Evolutionary conservation across 495 filamentous ascomycete genomes (phyloP), one percentile per base, ranked within the genome.

Genomic region (Penicillium nucicola): DNA sequence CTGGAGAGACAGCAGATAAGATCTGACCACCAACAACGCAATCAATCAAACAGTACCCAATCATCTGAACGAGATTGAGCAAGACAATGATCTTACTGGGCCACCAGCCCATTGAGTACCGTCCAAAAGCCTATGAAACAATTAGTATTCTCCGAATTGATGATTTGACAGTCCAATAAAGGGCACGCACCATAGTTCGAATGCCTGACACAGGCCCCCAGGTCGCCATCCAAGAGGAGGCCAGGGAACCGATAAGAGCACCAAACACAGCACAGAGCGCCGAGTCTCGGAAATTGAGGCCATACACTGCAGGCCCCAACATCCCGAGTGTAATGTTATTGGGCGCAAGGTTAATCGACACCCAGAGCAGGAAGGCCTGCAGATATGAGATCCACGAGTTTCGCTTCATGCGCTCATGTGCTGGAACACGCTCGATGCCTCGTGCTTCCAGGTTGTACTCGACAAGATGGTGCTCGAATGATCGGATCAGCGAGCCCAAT

Each of bases 21-120:
- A 90, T 88, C 57, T 90, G 86, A 1, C 88, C 88, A 2, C 84
- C 80, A 17, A 90, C 77, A 17, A 90, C 83, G 42, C 78, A 82
- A 57, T 85, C 81, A 48, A 90, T 82, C 67, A 89, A 65, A 40
- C 77, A 74, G 52, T 90, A 92, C 10, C 87, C 87, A 19, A 89
- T 69, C 65, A 89, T 77, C 45, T 88, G 76, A 34, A 90, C 78
- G 13, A 90, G 67, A 53, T 90, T 88, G 45, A 92, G 69, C 14
- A 89, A 48, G 12, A 87, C 85, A 31, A 88, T 77, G 7, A 90
- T 65, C 66, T 89, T 90, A 56, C 80, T 82, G 1, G 88, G 87
- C 83, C 84, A 90, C 82, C 86, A 90, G 25, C 87, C 88, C 80
- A 90, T 89, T 19, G 81, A 78, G 67, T 84, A 91, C 12, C 87